Evolutionary conservation across 306 rosid species (phyloP), one percentile per base, ranked within the genome.

Genomic region (Gastrolobium bilobum): DNA sequence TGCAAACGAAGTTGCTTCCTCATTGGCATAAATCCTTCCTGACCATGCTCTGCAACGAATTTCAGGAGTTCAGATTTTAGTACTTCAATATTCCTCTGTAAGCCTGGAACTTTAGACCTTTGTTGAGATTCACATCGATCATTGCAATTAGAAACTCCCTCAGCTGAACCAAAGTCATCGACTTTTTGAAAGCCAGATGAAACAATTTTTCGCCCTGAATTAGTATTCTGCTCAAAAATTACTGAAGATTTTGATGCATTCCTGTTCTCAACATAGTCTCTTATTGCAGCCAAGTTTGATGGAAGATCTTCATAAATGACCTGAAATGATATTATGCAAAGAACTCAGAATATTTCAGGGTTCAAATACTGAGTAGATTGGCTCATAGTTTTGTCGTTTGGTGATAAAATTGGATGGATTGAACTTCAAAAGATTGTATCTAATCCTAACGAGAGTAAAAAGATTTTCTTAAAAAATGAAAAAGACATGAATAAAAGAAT

Each of bases 251-350:
- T 75, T 48, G 77, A 81, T 38, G 20, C 77, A 58, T 79, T 84
- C 71, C 70, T 79, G 62, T 86, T 88, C 71, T 91, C 96, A 9
- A 93, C 75, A 15, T 87, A 85, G 75, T 93, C 98, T 48, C 98
- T 81, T 73, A 93, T 89, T 40, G 92, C 93, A 73, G 92, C 88
- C 81, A 93, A 84, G 85, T 93, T 93, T 66, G 97, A 93, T 65
- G 97, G 97, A 47, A 93, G 97, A 81, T 93, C 97, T 85, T 93
- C 96, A 72, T 90, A 93, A 82, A 93, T 90, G 68, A 93, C 97
- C 97, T 93, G 63, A 44, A 67, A 80, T 63, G 46, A 43, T n/a
- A 61, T 63, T 44, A 46, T 46, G 70, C 44, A 3, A 51, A 3
- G 47, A 15, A 42, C 43, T 65, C n/a, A 81, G 20, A 56, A 66